phyloP scores from a whole-genome alignment of 371 early-diverging fungal species.

The Entomophthora muscae region DNA sequence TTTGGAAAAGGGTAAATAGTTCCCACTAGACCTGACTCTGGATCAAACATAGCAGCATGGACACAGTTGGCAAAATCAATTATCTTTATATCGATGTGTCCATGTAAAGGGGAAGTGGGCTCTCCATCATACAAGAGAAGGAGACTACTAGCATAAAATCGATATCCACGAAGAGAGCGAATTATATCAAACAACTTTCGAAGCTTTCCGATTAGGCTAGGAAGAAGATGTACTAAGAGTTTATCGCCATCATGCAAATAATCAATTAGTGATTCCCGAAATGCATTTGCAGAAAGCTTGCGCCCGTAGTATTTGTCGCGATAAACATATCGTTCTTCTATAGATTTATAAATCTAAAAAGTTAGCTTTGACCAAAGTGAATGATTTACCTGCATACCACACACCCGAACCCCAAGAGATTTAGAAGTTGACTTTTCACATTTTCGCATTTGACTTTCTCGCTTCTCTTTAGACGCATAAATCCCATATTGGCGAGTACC shows the following conservation, averaged over 20 bases:
- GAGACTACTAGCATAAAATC: slow-evolving; percentile 79
- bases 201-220: slow-evolving; percentile 48
- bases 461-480: slow-evolving; percentile 62
- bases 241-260: slow-evolving; percentile 62
- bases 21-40: background rate
- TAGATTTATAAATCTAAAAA: slow-evolving; percentile 54
- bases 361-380: background rate
- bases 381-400: slow-evolving; percentile 80
- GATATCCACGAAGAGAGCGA: slow-evolving; percentile 44
- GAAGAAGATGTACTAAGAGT: slow-evolving; percentile 51
- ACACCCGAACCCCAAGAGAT: slow-evolving; percentile 78
- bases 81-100: slow-evolving; percentile 59
- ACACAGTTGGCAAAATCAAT: slow-evolving; percentile 89
- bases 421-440: slow-evolving; percentile 81
- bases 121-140: slow-evolving; percentile 69
- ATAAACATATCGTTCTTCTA: slow-evolving; percentile 40
- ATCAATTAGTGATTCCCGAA: slow-evolving; percentile 45
- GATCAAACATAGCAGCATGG: background rate
- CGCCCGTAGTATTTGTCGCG: slow-evolving; percentile 92
- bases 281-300: slow-evolving; percentile 44
- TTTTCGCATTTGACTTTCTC: slow-evolving; percentile 68
- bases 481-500: slow-evolving; percentile 93
- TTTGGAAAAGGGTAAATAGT: background rate
- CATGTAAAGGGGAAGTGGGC: slow-evolving; percentile 1
- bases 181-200: slow-evolving; percentile 46